Evolutionary conservation across 129 eudicot genomes (phyloP).

Genomic region (Daucus carota): DNA sequence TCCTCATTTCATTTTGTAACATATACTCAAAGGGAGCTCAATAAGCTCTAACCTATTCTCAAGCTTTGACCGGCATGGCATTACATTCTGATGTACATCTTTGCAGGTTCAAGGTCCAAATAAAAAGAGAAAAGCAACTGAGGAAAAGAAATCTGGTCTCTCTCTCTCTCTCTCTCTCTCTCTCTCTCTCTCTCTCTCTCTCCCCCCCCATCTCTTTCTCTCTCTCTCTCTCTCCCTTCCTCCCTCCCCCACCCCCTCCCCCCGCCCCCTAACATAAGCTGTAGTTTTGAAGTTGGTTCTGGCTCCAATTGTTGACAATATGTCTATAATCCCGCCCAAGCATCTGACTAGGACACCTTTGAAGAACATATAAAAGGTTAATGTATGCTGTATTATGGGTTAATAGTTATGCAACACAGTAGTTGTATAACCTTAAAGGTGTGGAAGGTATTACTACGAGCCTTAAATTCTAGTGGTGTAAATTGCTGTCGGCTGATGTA

Average conservation of each 20-base stretch:
- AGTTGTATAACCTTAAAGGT: neutral
- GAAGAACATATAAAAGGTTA: neutral
- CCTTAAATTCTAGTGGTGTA: neutral
- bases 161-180: conserved; percentile 15
- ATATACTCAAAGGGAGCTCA: neutral
- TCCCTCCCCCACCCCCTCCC: too few species aligned
- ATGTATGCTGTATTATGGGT: neutral
- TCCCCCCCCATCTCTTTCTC: neutral
- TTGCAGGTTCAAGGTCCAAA: conserved; percentile 33
- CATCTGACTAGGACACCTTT: neutral
- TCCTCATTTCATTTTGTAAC: neutral
- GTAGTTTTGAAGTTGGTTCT: neutral
- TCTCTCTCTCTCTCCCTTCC: neutral
- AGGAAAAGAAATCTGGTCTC: conserved; percentile 42
- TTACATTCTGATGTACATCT: conserved; percentile 12
- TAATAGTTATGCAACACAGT: neutral
- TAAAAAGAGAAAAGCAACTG: conserved; percentile 29
- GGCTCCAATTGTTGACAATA: neutral
- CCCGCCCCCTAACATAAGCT: too few species aligned
- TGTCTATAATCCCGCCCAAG: neutral
- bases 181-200: neutral
- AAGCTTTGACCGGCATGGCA: neutral
- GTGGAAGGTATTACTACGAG: neutral
- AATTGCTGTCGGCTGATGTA: neutral
- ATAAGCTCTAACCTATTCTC: neutral